A percentile compares a stretch with the other conserved stretches of the same genome.
phyloP scores from a whole-genome alignment of 768 basidiomycete species.

The Gautieria morchelliformis region DNA sequence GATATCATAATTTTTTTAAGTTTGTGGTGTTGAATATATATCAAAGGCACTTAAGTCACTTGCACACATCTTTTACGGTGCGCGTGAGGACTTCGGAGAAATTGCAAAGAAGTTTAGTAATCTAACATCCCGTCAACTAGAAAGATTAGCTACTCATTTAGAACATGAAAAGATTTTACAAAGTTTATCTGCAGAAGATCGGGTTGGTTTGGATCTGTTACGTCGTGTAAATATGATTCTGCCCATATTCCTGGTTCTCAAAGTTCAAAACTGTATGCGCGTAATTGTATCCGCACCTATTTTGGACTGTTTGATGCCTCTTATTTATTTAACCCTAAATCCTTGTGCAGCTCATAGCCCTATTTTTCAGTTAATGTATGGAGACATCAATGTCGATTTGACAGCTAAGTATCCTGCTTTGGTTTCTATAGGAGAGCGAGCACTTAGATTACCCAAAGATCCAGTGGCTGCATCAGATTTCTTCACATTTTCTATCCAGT shows the following conservation, averaged over 20 bases:
- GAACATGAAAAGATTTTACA: conserved; percentile 11
- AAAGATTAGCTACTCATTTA: conserved; percentile 17
- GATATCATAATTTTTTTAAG: conserved; percentile 30
- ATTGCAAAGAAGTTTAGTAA: conserved; percentile 19
- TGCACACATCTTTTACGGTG: conserved; percentile 25
- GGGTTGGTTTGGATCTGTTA: conserved; percentile 20
- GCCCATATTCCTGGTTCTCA: conserved; percentile 20
- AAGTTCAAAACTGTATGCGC: conserved; percentile 15
- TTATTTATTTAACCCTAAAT: conserved; percentile 36
- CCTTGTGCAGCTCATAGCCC: conserved; percentile 35
- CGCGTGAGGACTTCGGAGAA: conserved; percentile 15
- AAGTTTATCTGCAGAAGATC: conserved; percentile 7
- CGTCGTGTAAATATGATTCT: conserved; percentile 15
- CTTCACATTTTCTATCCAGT: conserved; percentile 31
- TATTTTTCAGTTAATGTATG: conserved; percentile 29
- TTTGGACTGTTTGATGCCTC: conserved; percentile 24
- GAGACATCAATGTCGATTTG: conserved; percentile 28
- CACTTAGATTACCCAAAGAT: conserved; percentile 28
- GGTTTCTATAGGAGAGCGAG: conserved; percentile 24
- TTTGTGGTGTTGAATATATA: conserved; percentile 34
- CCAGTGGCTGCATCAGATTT: conserved; percentile 31
- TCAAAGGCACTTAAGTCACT: conserved; percentile 22
- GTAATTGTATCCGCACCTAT: conserved; percentile 33
- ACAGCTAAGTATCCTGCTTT: conserved; percentile 17
- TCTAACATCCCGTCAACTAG: conserved; percentile 15